A percentile compares a stretch with the other conserved stretches of the same genome.
These are phyloP conservation scores for Prunus campanulata DNA, from an alignment of 306 rosid genomes.

Conservation along the genomic window DNA sequence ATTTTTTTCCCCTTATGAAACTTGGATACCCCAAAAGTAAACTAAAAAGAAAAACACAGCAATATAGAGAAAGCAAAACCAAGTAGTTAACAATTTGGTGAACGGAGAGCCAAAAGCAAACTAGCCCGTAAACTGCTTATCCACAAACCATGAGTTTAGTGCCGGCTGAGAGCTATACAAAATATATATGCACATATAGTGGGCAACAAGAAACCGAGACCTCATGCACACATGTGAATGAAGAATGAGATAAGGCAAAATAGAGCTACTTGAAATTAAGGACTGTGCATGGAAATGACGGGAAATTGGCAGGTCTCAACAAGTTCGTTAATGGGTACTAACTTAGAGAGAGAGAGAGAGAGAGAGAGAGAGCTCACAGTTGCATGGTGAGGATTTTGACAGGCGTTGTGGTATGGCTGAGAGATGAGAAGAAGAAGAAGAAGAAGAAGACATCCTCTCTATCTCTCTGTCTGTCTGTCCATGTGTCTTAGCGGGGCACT, in stretches of 20 bases:
- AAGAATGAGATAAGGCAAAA: not conserved
- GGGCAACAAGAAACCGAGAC: not conserved
- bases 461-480: not conserved
- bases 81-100: not conserved
- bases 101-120: not conserved
- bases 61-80: not conserved
- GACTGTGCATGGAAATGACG: not conserved
- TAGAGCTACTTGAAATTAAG: not conserved
- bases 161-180: not conserved
- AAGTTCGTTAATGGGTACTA: not conserved
- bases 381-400: constrained; percentile 21
- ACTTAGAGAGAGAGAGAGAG: not conserved
- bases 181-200: not conserved
- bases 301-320: not conserved
- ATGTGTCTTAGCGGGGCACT: not conserved
- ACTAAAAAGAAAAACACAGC: not conserved
- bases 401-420: constrained; percentile 45
- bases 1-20: not conserved
- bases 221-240: not conserved
- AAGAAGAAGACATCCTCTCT: constrained; percentile 37
- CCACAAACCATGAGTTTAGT: not conserved
- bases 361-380: constrained; percentile 25
- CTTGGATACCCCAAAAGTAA: not conserved
- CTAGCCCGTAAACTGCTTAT: not conserved
- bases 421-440: constrained; percentile 39